phyloP scores from a whole-genome alignment of 306 rosid species.

The Ceratonia siliqua region DNA sequence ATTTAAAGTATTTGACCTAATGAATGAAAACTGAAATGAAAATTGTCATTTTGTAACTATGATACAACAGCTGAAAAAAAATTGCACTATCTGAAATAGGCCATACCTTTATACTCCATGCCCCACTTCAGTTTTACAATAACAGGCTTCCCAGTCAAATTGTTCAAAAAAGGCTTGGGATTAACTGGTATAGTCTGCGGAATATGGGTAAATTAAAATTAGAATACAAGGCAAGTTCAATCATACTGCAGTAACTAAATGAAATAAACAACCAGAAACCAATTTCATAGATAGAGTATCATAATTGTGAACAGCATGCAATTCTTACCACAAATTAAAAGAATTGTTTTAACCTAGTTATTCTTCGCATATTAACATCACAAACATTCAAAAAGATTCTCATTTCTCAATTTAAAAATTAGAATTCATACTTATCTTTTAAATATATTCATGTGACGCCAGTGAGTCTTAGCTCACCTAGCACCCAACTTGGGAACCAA shows the following conservation, averaged over 20 bases:
- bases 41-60: not conserved
- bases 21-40: not conserved
- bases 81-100: not conserved
- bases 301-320: not conserved
- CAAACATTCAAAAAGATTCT: not conserved
- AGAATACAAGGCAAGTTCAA: not conserved
- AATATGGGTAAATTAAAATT: not conserved
- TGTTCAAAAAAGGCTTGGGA: constrained; percentile 57
- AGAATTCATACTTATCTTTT: not conserved
- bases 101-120: constrained; percentile 55
- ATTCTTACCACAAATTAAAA: not conserved
- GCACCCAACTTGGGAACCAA: not conserved
- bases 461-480: not conserved
- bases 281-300: not conserved
- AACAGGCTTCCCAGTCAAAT: constrained; percentile 54
- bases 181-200: constrained; percentile 55
- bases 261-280: not conserved
- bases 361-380: not conserved
- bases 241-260: not conserved
- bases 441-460: not conserved
- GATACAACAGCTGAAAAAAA: constrained; percentile 1
- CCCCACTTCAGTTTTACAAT: constrained; percentile 58
- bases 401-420: too few relatives aligned
- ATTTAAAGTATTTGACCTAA: not conserved
- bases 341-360: not conserved